These are phyloP conservation scores for Candida lessepsii DNA, from an alignment of 805 yeast genomes.

Conservation along the genomic window DNA sequence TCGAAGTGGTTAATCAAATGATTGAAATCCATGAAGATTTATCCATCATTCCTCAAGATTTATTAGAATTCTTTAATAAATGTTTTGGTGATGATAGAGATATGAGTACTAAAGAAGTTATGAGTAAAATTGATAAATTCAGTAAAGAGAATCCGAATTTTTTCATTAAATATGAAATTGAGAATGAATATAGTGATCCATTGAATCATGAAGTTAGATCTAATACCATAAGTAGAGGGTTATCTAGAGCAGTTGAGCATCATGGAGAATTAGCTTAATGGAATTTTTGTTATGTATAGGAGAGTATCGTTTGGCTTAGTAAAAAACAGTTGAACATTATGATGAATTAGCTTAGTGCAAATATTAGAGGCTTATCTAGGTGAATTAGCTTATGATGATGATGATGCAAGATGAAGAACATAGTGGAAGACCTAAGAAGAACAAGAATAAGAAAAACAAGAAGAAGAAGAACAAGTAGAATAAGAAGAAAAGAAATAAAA, in stretches of 20 bases:
- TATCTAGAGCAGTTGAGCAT: slow-evolving; percentile 28
- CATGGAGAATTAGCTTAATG: slow-evolving; percentile 24
- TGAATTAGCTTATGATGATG: too few species aligned
- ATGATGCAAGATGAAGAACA: too few species aligned
- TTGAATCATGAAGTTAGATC: slow-evolving; percentile 27
- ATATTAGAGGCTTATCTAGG: too few species aligned
- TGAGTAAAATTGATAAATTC: slow-evolving; percentile 30
- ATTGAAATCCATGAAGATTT: slow-evolving; percentile 80
- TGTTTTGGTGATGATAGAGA: slow-evolving; percentile 33
- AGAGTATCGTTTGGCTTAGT: too few species aligned
- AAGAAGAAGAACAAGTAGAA: too few species aligned
- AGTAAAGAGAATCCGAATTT: slow-evolving; percentile 31
- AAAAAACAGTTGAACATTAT: too few species aligned
- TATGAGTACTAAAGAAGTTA: slow-evolving; percentile 36
- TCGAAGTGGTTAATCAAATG: slow-evolving; percentile 83
- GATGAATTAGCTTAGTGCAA: too few species aligned
- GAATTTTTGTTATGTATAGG: too few species aligned
- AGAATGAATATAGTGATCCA: slow-evolving; percentile 15
- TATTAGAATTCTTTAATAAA: slow-evolving; percentile 45
- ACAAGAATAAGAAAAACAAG: too few species aligned
- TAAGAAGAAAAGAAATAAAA: too few species aligned
- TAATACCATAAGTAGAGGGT: slow-evolving; percentile 32
- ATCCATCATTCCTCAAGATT: slow-evolving; percentile 69
- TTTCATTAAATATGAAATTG: slow-evolving; percentile 21
- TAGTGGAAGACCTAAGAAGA: too few species aligned